Evolutionary conservation across 768 basidiomycete species (phyloP).

Genomic region (Megacollybia marginata): DNA sequence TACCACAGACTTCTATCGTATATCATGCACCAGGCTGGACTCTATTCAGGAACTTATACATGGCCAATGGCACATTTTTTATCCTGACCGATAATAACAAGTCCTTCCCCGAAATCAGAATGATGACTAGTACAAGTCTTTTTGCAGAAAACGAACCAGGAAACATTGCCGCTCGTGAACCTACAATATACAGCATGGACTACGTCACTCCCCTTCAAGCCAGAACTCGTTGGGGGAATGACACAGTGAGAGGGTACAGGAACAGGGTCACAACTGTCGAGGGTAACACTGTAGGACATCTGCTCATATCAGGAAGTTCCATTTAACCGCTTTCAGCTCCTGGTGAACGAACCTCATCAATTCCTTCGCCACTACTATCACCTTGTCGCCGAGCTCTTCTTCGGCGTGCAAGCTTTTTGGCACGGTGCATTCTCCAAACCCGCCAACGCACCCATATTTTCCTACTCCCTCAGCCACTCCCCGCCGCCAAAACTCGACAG

Average conservation of each 20-base stretch:
- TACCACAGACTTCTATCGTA: conserved; percentile 50
- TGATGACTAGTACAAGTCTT: conserved; percentile 67
- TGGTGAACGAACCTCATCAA: conserved; percentile 65
- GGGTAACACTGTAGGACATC: conserved; percentile 57
- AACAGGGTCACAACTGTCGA: conserved; percentile 60
- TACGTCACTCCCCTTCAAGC: conserved; percentile 59
- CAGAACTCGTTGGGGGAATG: conserved; percentile 48
- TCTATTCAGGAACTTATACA: conserved; percentile 74
- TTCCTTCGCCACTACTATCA: conserved; percentile 88
- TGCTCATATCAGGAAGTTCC: neutral
- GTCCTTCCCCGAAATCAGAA: conserved; percentile 33
- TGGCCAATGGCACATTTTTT: conserved; percentile 76
- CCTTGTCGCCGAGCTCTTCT: conserved; percentile 73
- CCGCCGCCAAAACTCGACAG: conserved; percentile 54
- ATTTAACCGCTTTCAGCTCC: conserved; percentile 25
- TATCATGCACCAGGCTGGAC: conserved; percentile 82
- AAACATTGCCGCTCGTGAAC: conserved; percentile 60
- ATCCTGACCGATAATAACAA: conserved; percentile 33
- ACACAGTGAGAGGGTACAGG: conserved; percentile 14
- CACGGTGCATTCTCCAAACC: conserved; percentile 34
- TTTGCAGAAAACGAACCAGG: conserved; percentile 51
- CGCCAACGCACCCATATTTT: conserved; percentile 11
- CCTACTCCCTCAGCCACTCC: conserved; percentile 8
- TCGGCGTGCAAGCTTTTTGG: conserved; percentile 75
- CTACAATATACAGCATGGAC: conserved; percentile 54